phyloP scores from a whole-genome alignment of 495 filamentous ascomycete genomes.

The Sordaria brevicollis region DNA sequence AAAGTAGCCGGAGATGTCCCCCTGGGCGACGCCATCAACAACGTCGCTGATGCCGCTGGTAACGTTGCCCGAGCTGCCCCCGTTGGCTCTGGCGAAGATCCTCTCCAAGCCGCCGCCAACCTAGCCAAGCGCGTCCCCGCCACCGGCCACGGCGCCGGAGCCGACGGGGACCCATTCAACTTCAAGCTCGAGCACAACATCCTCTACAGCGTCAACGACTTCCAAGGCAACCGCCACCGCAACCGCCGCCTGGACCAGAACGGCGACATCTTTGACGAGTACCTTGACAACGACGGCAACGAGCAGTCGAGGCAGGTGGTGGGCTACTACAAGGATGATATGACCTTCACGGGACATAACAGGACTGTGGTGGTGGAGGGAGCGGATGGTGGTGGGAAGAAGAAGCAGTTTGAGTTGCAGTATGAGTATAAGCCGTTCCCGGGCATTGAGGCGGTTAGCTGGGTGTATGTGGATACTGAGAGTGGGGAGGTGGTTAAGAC shows the following conservation, averaged over 20 bases:
- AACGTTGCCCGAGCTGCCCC: too few species aligned
- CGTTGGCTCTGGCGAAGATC: too few species aligned
- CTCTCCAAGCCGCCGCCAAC: background rate
- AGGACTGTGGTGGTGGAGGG: conserved; percentile 33
- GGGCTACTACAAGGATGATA: conserved; percentile 37
- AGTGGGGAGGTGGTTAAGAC: conserved; percentile 36
- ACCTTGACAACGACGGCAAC: conserved; percentile 42
- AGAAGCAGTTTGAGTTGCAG: conserved; percentile 33
- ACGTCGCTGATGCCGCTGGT: too few species aligned
- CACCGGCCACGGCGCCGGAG: background rate
- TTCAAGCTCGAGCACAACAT: conserved; percentile 40
- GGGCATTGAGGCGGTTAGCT: conserved; percentile 35
- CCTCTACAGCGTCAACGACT: conserved; percentile 47
- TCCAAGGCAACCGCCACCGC: conserved; percentile 41
- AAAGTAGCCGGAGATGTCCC: too few species aligned
- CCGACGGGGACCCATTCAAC: conserved; percentile 17
- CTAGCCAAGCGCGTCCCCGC: conserved; percentile 13
- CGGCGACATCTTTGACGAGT: conserved; percentile 41
- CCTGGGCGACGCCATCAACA: too few species aligned
- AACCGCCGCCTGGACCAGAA: conserved; percentile 46
- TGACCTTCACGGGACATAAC: conserved; percentile 45
- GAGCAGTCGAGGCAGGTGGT: conserved; percentile 28
- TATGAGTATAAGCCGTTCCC: conserved; percentile 44
- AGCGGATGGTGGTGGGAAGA: too few species aligned
- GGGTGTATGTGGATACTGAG: conserved; percentile 35